Evolutionary conservation across 768 basidiomycete species (phyloP).

Genomic region (Tricholoma hemisulphureum): DNA sequence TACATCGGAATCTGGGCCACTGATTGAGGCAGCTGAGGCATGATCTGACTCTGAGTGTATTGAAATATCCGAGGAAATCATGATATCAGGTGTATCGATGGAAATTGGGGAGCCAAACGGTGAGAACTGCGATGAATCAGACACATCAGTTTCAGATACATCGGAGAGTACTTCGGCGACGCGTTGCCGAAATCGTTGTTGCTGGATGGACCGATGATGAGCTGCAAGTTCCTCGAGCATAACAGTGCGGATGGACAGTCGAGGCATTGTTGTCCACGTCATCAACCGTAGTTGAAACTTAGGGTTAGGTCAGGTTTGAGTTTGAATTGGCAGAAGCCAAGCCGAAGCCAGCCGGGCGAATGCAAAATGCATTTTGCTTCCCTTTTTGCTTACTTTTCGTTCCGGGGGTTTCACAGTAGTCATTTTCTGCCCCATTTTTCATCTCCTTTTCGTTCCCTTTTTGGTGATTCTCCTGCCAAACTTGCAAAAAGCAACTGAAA

Average conservation of each 20-base stretch:
- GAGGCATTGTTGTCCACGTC: neutral
- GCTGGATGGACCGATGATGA: neutral
- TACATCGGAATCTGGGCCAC: neutral
- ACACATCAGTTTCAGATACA: neutral
- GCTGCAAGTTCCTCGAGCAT: neutral
- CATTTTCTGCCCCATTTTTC: neutral
- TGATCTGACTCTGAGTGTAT: neutral
- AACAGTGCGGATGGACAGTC: neutral
- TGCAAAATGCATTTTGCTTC: too few species aligned
- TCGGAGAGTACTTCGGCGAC: neutral
- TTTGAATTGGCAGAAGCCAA: neutral
- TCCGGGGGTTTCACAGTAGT: too few species aligned
- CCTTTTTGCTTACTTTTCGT: neutral
- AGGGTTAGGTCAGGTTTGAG: neutral
- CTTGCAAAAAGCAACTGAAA: too few species aligned
- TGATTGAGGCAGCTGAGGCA: neutral
- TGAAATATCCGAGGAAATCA: too few species aligned
- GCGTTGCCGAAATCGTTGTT: neutral
- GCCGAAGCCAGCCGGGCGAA: neutral
- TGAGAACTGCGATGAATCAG: neutral
- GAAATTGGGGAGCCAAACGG: too few species aligned
- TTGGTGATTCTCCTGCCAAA: too few species aligned
- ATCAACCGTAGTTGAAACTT: neutral
- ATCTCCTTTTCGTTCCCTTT: too few species aligned
- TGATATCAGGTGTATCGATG: too few species aligned